A percentile compares a stretch with the other conserved stretches of the same genome.
These are phyloP conservation scores for Vanrija sp. DNA, from an alignment of 1,284 basidiomycete species.

Conservation along the genomic window DNA sequence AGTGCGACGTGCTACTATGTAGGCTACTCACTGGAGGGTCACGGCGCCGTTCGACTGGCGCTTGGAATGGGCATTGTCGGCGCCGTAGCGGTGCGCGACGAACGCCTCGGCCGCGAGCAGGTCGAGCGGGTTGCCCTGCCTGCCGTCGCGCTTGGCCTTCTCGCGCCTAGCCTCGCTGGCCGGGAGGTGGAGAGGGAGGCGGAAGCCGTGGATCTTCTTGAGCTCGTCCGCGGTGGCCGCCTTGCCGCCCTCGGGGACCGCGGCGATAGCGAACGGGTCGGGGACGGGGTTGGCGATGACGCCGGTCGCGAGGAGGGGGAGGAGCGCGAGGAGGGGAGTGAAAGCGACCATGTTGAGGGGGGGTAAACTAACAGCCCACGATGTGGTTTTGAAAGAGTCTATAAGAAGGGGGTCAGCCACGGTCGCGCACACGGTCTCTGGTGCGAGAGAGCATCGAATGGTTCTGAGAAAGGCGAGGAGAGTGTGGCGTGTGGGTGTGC, in stretches of 20 bases:
- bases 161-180: conserved; percentile 11
- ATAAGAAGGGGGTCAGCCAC: background rate
- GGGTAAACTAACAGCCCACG: no score
- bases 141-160: conserved; percentile 22
- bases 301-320: conserved; percentile 16
- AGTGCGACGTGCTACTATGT: background rate
- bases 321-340: conserved; percentile 16
- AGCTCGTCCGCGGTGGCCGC: background rate
- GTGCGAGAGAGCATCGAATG: background rate
- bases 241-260: background rate
- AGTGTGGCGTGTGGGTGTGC: background rate
- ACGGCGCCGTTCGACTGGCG: conserved; percentile 5
- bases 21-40: background rate
- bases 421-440: background rate
- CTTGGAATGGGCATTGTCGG: conserved; percentile 14
- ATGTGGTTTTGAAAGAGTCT: no score
- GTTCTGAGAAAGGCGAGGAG: background rate
- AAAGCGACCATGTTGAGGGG: background rate
- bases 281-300: conserved; percentile 17
- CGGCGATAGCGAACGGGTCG: conserved; percentile 10
- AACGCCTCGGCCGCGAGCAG: conserved; percentile 34
- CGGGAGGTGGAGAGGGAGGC: conserved; percentile 27
- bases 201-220: conserved; percentile 15
- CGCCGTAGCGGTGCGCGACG: conserved; percentile 37
- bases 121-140: conserved; percentile 16